Base-by-base conservation (phyloP, 345 rosid genomes). In the Anacardium occidentale region DNA sequence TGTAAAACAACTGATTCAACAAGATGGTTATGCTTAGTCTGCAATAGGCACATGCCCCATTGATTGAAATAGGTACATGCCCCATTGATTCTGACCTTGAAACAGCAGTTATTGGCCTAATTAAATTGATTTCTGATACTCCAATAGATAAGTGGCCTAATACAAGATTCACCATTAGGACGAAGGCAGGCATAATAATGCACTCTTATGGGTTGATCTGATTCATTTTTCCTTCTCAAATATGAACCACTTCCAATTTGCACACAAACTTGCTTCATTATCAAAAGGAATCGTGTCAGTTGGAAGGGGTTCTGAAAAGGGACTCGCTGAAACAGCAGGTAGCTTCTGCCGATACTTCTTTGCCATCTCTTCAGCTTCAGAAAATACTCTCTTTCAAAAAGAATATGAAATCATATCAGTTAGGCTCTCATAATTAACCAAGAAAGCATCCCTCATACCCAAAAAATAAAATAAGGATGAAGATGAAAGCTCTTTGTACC, bases 181-280 rank as follows among this genome's bases (percentile, higher is more conserved):
- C n/a, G n/a, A n/a, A n/a, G n/a, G n/a, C n/a, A n/a, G n/a, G 25
- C 47, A 17, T 8, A 13, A 21, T 3, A 26, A 40, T 48, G 18
- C 68, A 64, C 54, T 4, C 68, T 15, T 74, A 68, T 18, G 14
- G 6, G 26, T 64, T 70, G 69, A 45, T 70, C 70, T 61, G 61
- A 60, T 68, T 75, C 72, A 70, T 70, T 12, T 32, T 40, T 81
- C 80, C 21, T 75, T 76, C 81, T 89, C 91, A 62, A 94, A 94
- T 79, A 69, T 87, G 88, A 94, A 90, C 98, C 99, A 94, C 32
- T 87, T 83, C 99, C 97, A 92, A 61, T 94, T 94, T 62, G 97
- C 89, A 62, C 85, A 92, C 54, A 83, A 57, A 59, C 77, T 79
- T 73, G 82, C 86, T 78, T 90, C 97, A 5, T 76, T 75, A 0